phyloP scores from a whole-genome alignment of 192 early-diverging fungal genomes.

The Coemansia aciculifera region DNA sequence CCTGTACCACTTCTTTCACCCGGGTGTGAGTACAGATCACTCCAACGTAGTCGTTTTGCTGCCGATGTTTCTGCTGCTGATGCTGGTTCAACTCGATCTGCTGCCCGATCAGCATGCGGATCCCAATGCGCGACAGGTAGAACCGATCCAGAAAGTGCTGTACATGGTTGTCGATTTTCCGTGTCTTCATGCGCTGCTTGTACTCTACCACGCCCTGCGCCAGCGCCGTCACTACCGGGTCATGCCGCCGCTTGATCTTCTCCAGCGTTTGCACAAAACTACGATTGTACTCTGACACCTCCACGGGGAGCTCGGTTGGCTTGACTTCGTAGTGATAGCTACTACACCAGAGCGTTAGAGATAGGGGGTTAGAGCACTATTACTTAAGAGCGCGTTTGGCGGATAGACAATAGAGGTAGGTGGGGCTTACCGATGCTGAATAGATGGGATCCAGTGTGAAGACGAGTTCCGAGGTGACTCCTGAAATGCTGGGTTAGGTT shows the following conservation, averaged over 20 bases:
- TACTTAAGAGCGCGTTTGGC: not conserved
- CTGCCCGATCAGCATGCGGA: slow-evolving; percentile 94
- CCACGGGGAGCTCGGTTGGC: slow-evolving; percentile 62
- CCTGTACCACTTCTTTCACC: slow-evolving; percentile 76
- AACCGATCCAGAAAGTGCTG: slow-evolving; percentile 94
- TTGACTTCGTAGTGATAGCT: slow-evolving; percentile 55
- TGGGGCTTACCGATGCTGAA: slow-evolving; percentile 45
- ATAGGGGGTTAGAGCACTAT: not conserved
- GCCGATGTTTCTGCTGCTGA: slow-evolving; percentile 54
- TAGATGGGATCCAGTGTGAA: slow-evolving; percentile 55
- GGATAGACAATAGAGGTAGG: not conserved
- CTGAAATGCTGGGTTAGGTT: slow-evolving; percentile 20
- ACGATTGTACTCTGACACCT: slow-evolving; percentile 75
- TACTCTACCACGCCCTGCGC: slow-evolving; percentile 94
- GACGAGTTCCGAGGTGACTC: slow-evolving; percentile 25
- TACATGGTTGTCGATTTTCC: slow-evolving; percentile 68
- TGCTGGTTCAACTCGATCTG: slow-evolving; percentile 72
- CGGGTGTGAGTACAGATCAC: slow-evolving; percentile 92
- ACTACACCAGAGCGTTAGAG: slow-evolving; percentile 17
- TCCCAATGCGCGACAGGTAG: slow-evolving; percentile 98
- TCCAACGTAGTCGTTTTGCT: slow-evolving; percentile 73
- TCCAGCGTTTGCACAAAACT: slow-evolving; percentile 88
- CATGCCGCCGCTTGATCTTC: slow-evolving; percentile 88
- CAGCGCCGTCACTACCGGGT: slow-evolving; percentile 88
- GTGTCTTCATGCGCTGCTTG: slow-evolving; percentile 61